Evolutionary conservation across 495 filamentous ascomycete species (phyloP), one percentile per base, ranked within the genome.

Genomic region (Annulohypoxylon bovei): DNA sequence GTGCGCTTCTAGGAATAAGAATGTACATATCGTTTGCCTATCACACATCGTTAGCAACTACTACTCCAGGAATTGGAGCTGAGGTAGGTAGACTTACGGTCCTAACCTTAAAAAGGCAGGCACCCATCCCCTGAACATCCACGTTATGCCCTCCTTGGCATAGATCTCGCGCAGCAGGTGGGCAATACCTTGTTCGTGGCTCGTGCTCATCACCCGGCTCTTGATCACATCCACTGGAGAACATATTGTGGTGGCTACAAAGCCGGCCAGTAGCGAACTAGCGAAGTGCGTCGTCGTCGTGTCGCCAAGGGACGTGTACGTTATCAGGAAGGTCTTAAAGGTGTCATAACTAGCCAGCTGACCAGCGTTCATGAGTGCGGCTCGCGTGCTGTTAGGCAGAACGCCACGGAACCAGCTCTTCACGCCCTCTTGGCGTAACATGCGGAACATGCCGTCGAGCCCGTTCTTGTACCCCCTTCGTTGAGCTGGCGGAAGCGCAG

Each of bases 121-220:
- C 46, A 97, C 91, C 95, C 95, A 99, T n/a, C 95, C 95, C 75
- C 91, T 90, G 80, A 98, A 98, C 87, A 94, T 92, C 95, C 95
- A 99, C 64, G 82, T 78, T 47, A 92, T 77, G 27, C 95, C 95
- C 77, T 99, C 94, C 57, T 88, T 86, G 68, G 84, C 87, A 67
- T 88, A 90, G 28, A 94, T 91, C 39, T 93, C 89, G 5, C 80
- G 76, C 69, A 96, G 74, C 18, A 94, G 70, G 52, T 81, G 77
- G 6, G 83, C 67, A 16, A 95, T 82, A 37, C 86, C 85, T 54
- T 89, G 85, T 35, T 85, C 88, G 59, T 81, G 83, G 28, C 85
- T 84, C 2, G 92, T 87, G 53, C 86, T 91, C 95, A 99, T 99
- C 32, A 98, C 88, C 1, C 95, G 84, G 28, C 95, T 98, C 87